Conservation (phyloP, 129 eudicot species). For the Escallonia rubra region DNA sequence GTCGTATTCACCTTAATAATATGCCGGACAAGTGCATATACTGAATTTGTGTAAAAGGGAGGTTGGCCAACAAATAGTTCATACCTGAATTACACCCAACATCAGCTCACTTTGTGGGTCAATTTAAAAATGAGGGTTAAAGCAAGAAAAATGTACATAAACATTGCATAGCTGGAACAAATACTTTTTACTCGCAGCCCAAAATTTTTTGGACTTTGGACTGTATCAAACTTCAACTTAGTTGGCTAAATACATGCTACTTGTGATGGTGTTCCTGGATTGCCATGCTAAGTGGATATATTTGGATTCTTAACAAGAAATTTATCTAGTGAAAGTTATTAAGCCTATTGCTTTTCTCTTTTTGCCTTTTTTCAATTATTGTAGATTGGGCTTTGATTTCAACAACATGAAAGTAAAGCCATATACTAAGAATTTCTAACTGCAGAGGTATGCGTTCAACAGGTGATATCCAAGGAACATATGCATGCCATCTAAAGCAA, state of each 20-base stretch:
- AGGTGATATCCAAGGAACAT: neutral
- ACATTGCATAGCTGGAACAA: no score
- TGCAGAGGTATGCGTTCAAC: neutral
- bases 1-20: conserved; percentile 66
- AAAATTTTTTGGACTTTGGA: no score
- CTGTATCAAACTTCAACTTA: neutral
- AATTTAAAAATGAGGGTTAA: conserved; percentile 1
- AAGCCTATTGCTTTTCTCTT: neutral
- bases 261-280: neutral
- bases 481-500: neutral
- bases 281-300: neutral
- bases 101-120: conserved; percentile 7
- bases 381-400: neutral
- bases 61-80: conserved; percentile 99
- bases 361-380: neutral
- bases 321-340: neutral
- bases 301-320: neutral
- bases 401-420: neutral
- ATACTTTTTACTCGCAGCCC: no score
- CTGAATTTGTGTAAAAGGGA: conserved; percentile 98
- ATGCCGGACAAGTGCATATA: conserved; percentile 87
- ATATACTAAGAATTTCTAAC: neutral
- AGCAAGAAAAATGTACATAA: neutral
- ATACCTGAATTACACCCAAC: conserved; percentile 48
- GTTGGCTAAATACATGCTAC: no score